These are phyloP conservation scores for Sclerotinia spermophila DNA, from an alignment of 2,329 filamentous ascomycete genomes.

Conservation along the genomic window DNA sequence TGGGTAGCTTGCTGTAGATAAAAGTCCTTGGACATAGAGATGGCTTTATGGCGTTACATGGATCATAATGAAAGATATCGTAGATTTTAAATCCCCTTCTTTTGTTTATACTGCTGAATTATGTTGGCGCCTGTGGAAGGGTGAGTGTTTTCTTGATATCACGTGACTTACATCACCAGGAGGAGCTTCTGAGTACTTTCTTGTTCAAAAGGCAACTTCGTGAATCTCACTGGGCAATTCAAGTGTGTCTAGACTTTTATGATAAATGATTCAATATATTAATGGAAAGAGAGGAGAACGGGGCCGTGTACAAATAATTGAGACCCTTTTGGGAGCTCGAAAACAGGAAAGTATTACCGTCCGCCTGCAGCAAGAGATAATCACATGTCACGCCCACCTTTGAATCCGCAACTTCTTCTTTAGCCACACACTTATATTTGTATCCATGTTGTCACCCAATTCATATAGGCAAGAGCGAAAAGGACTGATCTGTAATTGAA, in stretches of 20 bases:
- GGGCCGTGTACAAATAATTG: neutral
- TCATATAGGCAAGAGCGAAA: neutral
- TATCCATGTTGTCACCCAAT: neutral
- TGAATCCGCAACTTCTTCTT: neutral
- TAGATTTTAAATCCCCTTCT: neutral
- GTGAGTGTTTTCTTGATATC: neutral
- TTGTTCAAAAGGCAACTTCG: no score
- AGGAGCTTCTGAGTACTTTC: neutral
- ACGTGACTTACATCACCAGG: no score
- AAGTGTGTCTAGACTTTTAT: no score
- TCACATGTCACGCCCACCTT: slow-evolving; percentile 10
- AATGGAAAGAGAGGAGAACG: no score
- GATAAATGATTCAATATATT: no score
- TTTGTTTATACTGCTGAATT: neutral
- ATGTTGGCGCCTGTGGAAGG: neutral
- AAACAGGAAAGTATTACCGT: neutral
- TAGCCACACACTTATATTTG: neutral
- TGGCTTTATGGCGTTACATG: neutral
- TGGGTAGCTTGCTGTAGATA: neutral
- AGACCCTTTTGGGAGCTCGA: neutral
- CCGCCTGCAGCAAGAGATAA: neutral
- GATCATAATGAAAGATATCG: neutral
- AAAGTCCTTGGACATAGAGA: neutral
- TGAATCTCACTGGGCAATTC: no score
- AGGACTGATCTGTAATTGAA: no score